phyloP scores from a whole-genome alignment of 768 basidiomycete genomes.

The Mrakia frigida region DNA sequence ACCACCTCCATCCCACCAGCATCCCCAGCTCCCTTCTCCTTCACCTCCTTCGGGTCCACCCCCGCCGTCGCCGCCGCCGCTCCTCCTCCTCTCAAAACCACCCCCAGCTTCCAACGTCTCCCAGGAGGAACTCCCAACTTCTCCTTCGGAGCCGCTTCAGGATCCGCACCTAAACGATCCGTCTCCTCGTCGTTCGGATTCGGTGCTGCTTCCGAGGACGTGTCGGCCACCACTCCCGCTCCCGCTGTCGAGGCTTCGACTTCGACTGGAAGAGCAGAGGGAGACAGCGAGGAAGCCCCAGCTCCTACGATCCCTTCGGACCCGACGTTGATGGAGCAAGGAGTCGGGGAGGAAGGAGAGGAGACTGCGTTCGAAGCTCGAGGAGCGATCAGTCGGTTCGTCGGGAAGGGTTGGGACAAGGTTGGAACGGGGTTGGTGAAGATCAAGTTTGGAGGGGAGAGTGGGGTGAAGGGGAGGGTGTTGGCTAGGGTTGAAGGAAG shows the following conservation, averaged over 20 bases:
- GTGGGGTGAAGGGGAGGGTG: slow-evolving; percentile 21
- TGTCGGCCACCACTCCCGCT: neutral
- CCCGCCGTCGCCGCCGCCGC: neutral
- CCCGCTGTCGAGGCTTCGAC: neutral
- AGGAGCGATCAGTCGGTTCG: slow-evolving; percentile 15
- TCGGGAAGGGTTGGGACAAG: slow-evolving; percentile 21
- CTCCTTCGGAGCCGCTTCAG: slow-evolving; percentile 27
- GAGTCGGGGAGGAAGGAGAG: slow-evolving; percentile 31
- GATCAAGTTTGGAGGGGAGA: slow-evolving; percentile 29
- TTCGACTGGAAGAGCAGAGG: neutral
- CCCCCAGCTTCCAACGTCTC: slow-evolving; percentile 29
- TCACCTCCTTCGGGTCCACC: neutral
- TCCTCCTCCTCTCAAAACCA: neutral
- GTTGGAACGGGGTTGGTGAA: slow-evolving; percentile 27
- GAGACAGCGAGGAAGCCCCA: slow-evolving; percentile 21
- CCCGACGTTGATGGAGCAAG: slow-evolving; percentile 26
- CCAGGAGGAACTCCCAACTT: slow-evolving; percentile 32
- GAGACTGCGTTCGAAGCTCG: slow-evolving; percentile 23
- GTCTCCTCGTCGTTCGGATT: slow-evolving; percentile 27
- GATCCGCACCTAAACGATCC: slow-evolving; percentile 9
- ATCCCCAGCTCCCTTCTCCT: neutral
- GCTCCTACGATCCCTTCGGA: slow-evolving; percentile 33
- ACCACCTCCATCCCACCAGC: neutral
- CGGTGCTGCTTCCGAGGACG: neutral
- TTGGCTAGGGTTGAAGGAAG: slow-evolving; percentile 26